Evolutionary conservation across 176 grass and related monocot species (phyloP).

Genomic region (Miscanthus lutarioriparius): DNA sequence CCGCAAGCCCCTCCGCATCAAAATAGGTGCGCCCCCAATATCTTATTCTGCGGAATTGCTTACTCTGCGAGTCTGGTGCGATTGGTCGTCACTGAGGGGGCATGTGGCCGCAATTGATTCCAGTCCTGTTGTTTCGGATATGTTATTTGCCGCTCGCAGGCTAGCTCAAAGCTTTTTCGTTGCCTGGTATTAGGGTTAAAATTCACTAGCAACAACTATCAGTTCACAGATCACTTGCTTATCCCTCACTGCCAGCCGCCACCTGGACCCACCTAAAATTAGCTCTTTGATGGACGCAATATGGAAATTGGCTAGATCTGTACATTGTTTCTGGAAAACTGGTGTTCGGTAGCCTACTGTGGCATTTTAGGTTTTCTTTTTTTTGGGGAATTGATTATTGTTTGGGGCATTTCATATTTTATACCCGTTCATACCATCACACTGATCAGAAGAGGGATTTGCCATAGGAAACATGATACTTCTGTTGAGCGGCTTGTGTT

Average conservation of each 20-base stretch:
- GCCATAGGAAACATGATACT: not conserved
- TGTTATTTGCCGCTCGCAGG: not conserved
- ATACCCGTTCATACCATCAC: not conserved
- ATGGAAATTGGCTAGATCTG: slow-evolving; percentile 35
- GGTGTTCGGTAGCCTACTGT: not conserved
- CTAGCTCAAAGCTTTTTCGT: not conserved
- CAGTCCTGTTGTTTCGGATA: not conserved
- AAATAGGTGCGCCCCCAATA: slow-evolving; percentile 55
- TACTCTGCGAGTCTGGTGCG: not conserved
- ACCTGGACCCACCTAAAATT: not conserved
- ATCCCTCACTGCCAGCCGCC: not conserved
- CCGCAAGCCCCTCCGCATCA: slow-evolving; percentile 93
- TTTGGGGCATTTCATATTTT: not conserved
- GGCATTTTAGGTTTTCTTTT: not conserved
- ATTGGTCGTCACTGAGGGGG: not conserved
- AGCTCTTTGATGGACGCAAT: not conserved
- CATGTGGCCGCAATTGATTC: slow-evolving; percentile 12
- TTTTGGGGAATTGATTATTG: not conserved
- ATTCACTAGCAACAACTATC: slow-evolving; percentile 12
- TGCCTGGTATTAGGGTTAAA: not conserved
- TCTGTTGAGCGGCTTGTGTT: not conserved
- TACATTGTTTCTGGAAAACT: not conserved
- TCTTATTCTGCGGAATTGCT: not conserved
- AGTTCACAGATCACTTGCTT: not conserved
- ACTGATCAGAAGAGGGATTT: not conserved